A percentile compares a stretch with the other conserved stretches of the same genome.
phyloP scores from a whole-genome alignment of 345 rosid species.

The Brassica nigra region DNA sequence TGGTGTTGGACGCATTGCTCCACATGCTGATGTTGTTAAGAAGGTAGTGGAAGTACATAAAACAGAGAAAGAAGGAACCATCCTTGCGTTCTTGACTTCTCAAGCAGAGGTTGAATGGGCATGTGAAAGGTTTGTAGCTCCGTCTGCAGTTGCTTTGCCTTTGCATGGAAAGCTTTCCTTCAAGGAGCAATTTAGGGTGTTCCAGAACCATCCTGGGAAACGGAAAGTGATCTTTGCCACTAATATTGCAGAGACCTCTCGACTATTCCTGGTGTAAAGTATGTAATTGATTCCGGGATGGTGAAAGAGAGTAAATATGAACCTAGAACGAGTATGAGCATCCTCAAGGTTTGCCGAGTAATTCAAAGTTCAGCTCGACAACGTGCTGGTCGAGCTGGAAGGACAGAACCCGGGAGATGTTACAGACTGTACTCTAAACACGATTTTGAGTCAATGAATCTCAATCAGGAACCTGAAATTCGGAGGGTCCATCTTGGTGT shows the following conservation, averaged over 20 bases:
- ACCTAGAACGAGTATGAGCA: conserved; percentile 74
- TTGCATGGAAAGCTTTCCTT: neutral
- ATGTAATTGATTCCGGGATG: conserved; percentile 81
- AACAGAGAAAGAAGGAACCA: too few relatives aligned
- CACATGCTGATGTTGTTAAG: too few relatives aligned
- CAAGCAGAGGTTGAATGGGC: too few relatives aligned
- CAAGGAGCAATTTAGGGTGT: conserved; percentile 71
- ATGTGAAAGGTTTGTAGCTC: too few relatives aligned
- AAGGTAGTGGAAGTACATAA: too few relatives aligned
- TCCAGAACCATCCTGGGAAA: conserved; percentile 58
- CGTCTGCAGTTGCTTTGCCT: too few relatives aligned
- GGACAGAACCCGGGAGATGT: conserved; percentile 80
- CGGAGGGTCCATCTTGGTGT: conserved; percentile 88
- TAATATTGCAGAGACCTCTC: conserved; percentile 90
- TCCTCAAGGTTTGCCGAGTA: conserved; percentile 66
- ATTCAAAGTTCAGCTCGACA: conserved; percentile 89
- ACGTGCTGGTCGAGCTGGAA: conserved; percentile 25
- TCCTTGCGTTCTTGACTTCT: too few relatives aligned
- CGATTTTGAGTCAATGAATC: conserved; percentile 61
- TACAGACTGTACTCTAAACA: conserved; percentile 64
- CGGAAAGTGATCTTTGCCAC: conserved; percentile 91
- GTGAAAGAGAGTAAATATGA: conserved; percentile 80
- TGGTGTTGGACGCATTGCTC: too few relatives aligned
- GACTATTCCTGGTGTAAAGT: conserved; percentile 91
- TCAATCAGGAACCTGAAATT: conserved; percentile 83